Conservation (phyloP, 2,329 filamentous ascomycete species). For the Beauveria caledonica region DNA sequence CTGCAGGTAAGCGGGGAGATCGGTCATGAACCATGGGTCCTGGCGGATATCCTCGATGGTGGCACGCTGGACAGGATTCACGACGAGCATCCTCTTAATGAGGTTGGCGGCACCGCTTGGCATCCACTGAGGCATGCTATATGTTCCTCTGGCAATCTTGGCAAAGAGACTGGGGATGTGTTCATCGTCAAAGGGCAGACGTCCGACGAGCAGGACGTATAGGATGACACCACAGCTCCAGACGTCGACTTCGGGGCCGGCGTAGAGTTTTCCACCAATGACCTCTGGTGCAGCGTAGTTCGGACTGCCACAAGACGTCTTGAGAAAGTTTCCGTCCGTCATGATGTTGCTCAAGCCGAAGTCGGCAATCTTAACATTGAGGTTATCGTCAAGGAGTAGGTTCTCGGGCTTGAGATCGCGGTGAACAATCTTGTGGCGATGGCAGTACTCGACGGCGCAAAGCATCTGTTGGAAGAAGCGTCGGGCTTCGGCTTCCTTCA, state of each 20-base stretch:
- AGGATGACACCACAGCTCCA: conserved; percentile 95
- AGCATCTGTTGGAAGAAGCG: conserved; percentile 99
- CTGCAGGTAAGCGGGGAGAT: conserved; percentile 78
- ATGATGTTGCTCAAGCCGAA: conserved; percentile 99
- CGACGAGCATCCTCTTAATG: conserved; percentile 89
- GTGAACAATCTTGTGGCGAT: conserved; percentile 97
- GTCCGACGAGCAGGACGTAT: conserved; percentile 71
- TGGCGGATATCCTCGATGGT: conserved; percentile 89
- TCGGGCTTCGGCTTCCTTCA: conserved; percentile 85
- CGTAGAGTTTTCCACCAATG: conserved; percentile 95
- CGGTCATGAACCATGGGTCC: conserved; percentile 88
- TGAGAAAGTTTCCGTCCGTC: conserved; percentile 98
- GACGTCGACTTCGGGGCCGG: conserved; percentile 94
- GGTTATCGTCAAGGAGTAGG: conserved; percentile 82
- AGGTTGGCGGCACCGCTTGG: conserved; percentile 72
- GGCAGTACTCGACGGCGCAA: conserved; percentile 97
- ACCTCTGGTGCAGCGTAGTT: conserved; percentile 98
- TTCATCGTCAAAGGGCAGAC: conserved; percentile 93
- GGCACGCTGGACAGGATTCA: conserved; percentile 88
- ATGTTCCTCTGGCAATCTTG: conserved; percentile 92
- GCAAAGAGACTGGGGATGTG: conserved; percentile 96
- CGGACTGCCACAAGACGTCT: conserved; percentile 95
- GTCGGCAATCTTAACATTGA: conserved; percentile 98
- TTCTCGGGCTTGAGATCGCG: conserved; percentile 97
- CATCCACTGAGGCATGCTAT: conserved; percentile 86